Evolutionary conservation across 1,139 yeast genomes (phyloP).

Genomic region (Blastobotrys ciferrii): DNA sequence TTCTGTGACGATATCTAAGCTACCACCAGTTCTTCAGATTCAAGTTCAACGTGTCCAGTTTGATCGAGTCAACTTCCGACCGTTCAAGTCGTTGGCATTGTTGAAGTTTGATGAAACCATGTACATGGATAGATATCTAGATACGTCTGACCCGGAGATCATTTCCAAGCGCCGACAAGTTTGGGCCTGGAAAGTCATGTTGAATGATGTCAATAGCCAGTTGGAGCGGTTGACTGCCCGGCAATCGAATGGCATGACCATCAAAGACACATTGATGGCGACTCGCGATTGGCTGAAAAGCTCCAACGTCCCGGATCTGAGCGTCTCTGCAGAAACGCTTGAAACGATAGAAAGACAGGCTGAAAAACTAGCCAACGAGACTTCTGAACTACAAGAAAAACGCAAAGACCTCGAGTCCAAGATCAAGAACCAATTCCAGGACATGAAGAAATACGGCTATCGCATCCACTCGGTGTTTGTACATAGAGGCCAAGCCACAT

Average conservation of each 20-base stretch:
- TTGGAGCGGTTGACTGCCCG: conserved; percentile 46
- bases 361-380: conserved; percentile 35
- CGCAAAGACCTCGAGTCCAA: conserved; percentile 42
- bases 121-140: conserved; percentile 85
- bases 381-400: conserved; percentile 20
- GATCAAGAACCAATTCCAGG: conserved; percentile 58
- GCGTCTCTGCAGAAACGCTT: conserved; percentile 15
- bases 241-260: conserved; percentile 32
- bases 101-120: conserved; percentile 74
- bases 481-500: conserved; percentile 93
- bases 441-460: conserved; percentile 66
- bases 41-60: conserved; percentile 93
- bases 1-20: conserved; percentile 62
- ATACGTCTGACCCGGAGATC: conserved; percentile 60
- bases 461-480: conserved; percentile 87
- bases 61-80: conserved; percentile 67
- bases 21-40: conserved; percentile 82
- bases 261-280: conserved; percentile 40
- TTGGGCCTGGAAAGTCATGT: conserved; percentile 60
- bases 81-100: conserved; percentile 80
- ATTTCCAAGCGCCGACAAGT: conserved; percentile 57
- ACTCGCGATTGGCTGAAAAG: conserved; percentile 55
- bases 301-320: conserved; percentile 17
- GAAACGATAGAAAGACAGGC: conserved; percentile 17
- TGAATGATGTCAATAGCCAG: conserved; percentile 45